A percentile compares a stretch with the other conserved stretches of the same genome.
Evolutionary conservation across 495 filamentous ascomycete genomes (phyloP).

Genomic region (Terfezia boudieri): DNA sequence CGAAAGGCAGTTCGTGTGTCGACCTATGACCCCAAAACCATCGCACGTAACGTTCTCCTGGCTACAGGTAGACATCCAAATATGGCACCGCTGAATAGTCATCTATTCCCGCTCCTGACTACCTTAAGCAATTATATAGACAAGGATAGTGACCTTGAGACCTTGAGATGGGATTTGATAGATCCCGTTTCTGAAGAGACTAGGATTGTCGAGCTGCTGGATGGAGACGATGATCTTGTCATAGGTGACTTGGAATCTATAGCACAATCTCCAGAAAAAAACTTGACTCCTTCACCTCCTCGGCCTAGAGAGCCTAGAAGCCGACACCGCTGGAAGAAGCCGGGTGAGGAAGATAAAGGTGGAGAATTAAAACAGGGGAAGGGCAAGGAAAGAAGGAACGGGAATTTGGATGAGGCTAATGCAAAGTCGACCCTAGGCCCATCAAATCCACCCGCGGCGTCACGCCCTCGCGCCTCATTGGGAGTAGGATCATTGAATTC

Average conservation of each 20-base stretch:
- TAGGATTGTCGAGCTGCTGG: background rate
- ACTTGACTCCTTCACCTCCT: background rate
- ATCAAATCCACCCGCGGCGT: too few species aligned
- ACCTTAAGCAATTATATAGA: constrained; percentile 23
- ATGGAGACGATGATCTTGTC: background rate
- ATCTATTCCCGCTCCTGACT: constrained; percentile 28
- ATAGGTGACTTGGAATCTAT: background rate
- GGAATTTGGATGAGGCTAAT: too few species aligned
- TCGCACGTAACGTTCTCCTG: constrained; percentile 43
- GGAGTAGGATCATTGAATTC: too few species aligned
- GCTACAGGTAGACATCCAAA: constrained; percentile 36
- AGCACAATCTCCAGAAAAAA: background rate
- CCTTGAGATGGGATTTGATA: constrained; percentile 45
- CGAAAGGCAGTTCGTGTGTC: constrained; percentile 1
- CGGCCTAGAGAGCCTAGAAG: background rate
- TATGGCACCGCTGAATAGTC: constrained; percentile 34
- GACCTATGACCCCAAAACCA: constrained; percentile 36
- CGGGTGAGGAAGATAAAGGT: background rate
- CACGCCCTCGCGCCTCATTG: too few species aligned
- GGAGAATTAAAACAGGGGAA: too few species aligned
- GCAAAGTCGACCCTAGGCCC: too few species aligned
- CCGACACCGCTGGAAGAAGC: background rate
- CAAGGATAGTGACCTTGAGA: constrained; percentile 31
- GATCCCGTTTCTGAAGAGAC: constrained; percentile 25
- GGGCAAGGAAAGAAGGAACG: too few species aligned